Percentiles rank a stretch among this genome's conserved stretches.
phyloP scores from a whole-genome alignment of 805 yeast species.

The Starmerella vaccinii region DNA sequence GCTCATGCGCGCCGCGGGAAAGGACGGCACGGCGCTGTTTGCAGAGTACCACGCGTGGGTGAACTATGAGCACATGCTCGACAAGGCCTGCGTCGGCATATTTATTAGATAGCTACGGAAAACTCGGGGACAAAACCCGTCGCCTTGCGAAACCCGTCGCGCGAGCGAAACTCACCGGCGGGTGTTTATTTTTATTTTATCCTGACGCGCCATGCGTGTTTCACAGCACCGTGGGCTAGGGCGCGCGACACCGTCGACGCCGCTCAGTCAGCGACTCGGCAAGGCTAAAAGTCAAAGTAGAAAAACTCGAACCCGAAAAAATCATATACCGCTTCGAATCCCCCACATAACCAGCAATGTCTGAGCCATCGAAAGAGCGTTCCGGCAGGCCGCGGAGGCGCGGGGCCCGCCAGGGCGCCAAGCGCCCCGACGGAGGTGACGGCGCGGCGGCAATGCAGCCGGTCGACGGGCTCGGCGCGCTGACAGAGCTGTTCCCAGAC shows the following conservation, averaged over 20 bases:
- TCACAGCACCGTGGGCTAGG: background rate
- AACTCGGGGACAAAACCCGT: no score
- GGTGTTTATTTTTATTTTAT: background rate
- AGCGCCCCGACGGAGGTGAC: conserved; percentile 4
- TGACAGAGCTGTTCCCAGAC: conserved; percentile 83
- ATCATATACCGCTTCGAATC: background rate
- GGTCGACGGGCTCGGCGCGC: conserved; percentile 31
- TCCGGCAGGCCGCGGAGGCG: conserved; percentile 12
- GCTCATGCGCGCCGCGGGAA: conserved; percentile 68
- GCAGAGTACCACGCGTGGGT: conserved; percentile 67
- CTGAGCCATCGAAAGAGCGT: conserved; percentile 13
- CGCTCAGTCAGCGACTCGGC: conserved; percentile 4
- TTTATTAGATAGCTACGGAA: conserved; percentile 20
- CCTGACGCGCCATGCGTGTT: background rate
- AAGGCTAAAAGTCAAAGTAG: conserved; percentile 4
- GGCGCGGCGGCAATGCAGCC: conserved; percentile 7
- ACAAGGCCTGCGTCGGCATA: conserved; percentile 65
- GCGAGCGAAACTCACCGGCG: no score
- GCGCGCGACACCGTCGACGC: background rate
- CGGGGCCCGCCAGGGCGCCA: conserved; percentile 7
- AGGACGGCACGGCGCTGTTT: conserved; percentile 69
- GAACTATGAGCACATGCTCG: conserved; percentile 70
- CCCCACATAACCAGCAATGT: conserved; percentile 9
- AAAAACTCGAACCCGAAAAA: conserved; percentile 8
- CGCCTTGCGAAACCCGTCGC: no score